These are phyloP conservation scores for Lactarius hengduanensis DNA, from an alignment of 768 basidiomycete species.

Conservation along the genomic window DNA sequence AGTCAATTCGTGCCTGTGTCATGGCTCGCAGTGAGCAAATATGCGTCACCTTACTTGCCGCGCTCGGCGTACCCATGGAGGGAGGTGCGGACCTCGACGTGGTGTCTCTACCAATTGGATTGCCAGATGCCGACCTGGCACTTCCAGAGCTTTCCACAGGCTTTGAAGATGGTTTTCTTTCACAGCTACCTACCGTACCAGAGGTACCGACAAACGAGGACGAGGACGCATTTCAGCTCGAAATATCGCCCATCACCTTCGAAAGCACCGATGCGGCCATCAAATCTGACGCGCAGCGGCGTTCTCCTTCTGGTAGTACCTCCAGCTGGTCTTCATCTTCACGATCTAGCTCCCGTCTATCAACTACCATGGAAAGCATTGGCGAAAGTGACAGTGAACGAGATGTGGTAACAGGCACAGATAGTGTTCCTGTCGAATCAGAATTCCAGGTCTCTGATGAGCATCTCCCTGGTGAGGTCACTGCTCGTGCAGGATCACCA, in stretches of 20 bases:
- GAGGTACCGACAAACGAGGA: slow-evolving; percentile 15
- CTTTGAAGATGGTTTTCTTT: slow-evolving; percentile 10
- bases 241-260: slow-evolving; percentile 23
- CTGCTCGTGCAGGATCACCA: slow-evolving; percentile 27
- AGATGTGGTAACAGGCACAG: slow-evolving; percentile 6
- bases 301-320: slow-evolving; percentile 22
- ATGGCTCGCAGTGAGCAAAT: slow-evolving; percentile 30
- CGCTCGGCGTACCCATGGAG: slow-evolving; percentile 30
- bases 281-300: neutral
- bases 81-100: slow-evolving; percentile 25
- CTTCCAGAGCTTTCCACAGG: slow-evolving; percentile 22
- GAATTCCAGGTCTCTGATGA: slow-evolving; percentile 3
- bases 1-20: slow-evolving; percentile 26
- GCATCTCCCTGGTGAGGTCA: slow-evolving; percentile 23
- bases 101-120: slow-evolving; percentile 18
- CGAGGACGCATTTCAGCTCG: slow-evolving; percentile 27
- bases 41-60: slow-evolving; percentile 26
- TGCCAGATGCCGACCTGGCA: slow-evolving; percentile 12
- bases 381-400: slow-evolving; percentile 25
- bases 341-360: slow-evolving; percentile 24
- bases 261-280: neutral
- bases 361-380: slow-evolving; percentile 29
- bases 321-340: slow-evolving; percentile 27
- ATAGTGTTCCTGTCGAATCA: slow-evolving; percentile 1
- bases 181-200: slow-evolving; percentile 21